Base-by-base conservation (phyloP, 495 filamentous ascomycete species). In the Lichenothelia convexa region DNA sequence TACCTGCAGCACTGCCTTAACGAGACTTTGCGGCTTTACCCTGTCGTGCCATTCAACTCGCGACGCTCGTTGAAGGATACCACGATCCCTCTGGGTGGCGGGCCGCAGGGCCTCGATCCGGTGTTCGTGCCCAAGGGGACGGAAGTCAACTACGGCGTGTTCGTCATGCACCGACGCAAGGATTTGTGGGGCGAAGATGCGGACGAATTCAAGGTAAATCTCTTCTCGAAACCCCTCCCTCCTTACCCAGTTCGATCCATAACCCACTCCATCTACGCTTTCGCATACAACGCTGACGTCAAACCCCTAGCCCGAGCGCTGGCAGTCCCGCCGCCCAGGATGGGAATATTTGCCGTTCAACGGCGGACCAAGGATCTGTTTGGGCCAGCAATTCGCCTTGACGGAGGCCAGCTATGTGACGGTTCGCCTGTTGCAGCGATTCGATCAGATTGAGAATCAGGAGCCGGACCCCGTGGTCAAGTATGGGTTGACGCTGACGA, bases 41-140 rank as follows among this genome's bases (percentile, higher is more conserved):
- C 40, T 37, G 18, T 44, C 17, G 45, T 46, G 1, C 46, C 46
- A 23, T 9, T 38, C 32, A 63, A 61, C 46, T 54, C 43, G 46
- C 61, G 59, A 42, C 39, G 35, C 23, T 55, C 46, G 36, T 38
- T 44, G 31, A 48, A 35, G 35, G 55, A 65, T 38, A 72, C 70
- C 5, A 56, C 55, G 13, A 45, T 73, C 5, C 70, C 70, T 2
- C 39, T 48, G 4, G 70, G 70, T 27, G 70, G 70, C 17, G 67
- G 70, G 7, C 46, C 51, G 0, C 60, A 67, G 35, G 64, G 65
- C 11, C 47, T 43, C 8, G 45, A 51, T 7, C 66, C 67, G 3
- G 42, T 71, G 22, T 67, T 63, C 40, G 45, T 61, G 15, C 49
- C 39, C 21, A 61, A 56, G 45, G 60, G 61, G 48, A 32, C 44